phyloP scores from a whole-genome alignment of 352 stramenopile species.

The Phytopythium litorale region DNA sequence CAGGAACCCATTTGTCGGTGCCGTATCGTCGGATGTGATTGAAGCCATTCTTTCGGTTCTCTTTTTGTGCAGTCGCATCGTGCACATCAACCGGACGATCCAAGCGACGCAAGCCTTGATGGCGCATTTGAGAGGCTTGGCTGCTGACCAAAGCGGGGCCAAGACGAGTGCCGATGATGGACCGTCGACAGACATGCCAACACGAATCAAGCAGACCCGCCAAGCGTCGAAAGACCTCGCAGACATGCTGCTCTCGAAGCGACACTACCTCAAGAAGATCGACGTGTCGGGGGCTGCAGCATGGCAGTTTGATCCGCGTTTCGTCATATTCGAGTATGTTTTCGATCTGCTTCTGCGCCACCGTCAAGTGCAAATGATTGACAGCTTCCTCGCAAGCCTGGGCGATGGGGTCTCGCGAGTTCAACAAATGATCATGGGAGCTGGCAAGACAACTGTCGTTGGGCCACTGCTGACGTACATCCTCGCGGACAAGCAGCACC shows the following conservation, averaged over 20 bases:
- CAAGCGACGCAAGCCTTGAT: slow-evolving; percentile 37
- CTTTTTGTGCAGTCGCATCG: slow-evolving; percentile 78
- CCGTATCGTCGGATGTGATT: slow-evolving; percentile 23
- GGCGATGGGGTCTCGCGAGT: slow-evolving; percentile 70
- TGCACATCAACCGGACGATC: slow-evolving; percentile 79
- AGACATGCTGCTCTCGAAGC: slow-evolving; percentile 66
- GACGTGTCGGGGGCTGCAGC: background rate
- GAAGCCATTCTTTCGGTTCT: slow-evolving; percentile 59
- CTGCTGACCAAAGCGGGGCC: background rate
- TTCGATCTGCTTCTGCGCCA: slow-evolving; percentile 97
- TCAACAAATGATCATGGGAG: slow-evolving; percentile 99
- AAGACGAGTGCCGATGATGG: background rate
- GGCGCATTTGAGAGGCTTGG: slow-evolving; percentile 15
- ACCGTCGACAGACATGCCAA: background rate
- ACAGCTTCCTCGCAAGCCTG: slow-evolving; percentile 95
- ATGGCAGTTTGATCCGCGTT: slow-evolving; percentile 95
- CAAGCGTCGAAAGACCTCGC: slow-evolving; percentile 83
- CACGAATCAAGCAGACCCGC: slow-evolving; percentile 54
- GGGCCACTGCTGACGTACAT: slow-evolving; percentile 98
- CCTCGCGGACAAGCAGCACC: slow-evolving; percentile 92
- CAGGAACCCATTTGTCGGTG: slow-evolving; percentile 63
- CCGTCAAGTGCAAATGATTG: slow-evolving; percentile 98
- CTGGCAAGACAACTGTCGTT: slow-evolving; percentile 99
- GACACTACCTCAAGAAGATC: slow-evolving; percentile 55
- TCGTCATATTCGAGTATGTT: slow-evolving; percentile 99